Base-by-base conservation (phyloP, 225 moss, liverwort and hornwort genomes). In the Pseudisothecium myosuroides region DNA sequence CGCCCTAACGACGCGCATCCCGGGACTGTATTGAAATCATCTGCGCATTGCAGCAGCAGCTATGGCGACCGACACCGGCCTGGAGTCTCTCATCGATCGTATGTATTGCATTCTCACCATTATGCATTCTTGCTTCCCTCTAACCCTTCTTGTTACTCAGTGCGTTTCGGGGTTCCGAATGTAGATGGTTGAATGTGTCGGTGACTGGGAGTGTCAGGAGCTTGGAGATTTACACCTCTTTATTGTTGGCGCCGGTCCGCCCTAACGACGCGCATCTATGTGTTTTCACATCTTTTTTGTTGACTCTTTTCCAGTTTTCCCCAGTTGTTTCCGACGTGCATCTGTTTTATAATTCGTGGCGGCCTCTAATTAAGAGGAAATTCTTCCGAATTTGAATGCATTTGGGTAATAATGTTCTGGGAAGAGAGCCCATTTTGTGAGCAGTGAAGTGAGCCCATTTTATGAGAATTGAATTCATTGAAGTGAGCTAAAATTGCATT, bases 11-110 rank as follows among this genome's bases (percentile, higher is more conserved):
- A 79, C n/a, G 27, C n/a, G 27, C 79, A 58, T 39, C 39, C 2
- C 39, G 17, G 26, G 58, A 39, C 39, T 39, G n/a, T 24, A n/a
- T 39, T n/a, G n/a, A 58, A 17, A 39, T 11, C 7, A 39, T n/a
- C 39, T 58, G 58, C 79, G 79, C 79, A 79, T 39, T 79, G 58
- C 31, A 76, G 39, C 43, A 82, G 90, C 91, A 90, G 87, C 94
- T 60, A 98, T 98, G 97, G 96, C 97, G 88, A 93, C 96, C 82
- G 98, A 98, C 75, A 98, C 93, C 50, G 98, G 98, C 88, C 93
- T 98, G 76, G 98, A 98, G 90, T 95, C 98, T 87, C 96, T 98
- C 78, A 95, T 98, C 52, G 96, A 98, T 90, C 98, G 98, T 98
- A 91, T 68, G 87, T 72, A 56, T 82, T 68, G 62, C 68, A 66